Evolutionary conservation across 1,284 basidiomycete genomes (phyloP).

Genomic region (Papiliotrema laurentii): DNA sequence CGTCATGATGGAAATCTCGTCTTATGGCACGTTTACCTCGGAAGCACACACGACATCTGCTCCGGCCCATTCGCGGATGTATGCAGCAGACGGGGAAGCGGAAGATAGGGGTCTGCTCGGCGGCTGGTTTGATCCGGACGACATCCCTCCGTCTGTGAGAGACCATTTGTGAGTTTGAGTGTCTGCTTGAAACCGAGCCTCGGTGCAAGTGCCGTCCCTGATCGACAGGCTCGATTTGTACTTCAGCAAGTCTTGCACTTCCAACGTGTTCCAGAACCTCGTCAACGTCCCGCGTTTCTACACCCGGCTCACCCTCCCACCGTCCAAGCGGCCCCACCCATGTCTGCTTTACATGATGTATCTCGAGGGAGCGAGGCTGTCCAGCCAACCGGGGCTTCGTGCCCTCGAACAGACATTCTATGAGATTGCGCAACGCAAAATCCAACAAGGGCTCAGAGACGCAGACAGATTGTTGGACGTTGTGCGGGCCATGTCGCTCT

Average conservation of each 20-base stretch:
- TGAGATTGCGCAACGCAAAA: slow-evolving; percentile 29
- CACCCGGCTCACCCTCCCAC: slow-evolving; percentile 20
- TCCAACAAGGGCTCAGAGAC: slow-evolving; percentile 20
- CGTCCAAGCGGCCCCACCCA: slow-evolving; percentile 24
- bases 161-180: slow-evolving; percentile 31
- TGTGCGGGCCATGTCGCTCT: slow-evolving; percentile 24
- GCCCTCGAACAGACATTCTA: slow-evolving; percentile 29
- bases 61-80: no score
- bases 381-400: slow-evolving; percentile 23
- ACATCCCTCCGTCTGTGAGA: slow-evolving; percentile 27
- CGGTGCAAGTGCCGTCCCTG: slow-evolving; percentile 3
- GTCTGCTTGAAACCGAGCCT: no score
- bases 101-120: slow-evolving; percentile 16
- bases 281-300: slow-evolving; percentile 25
- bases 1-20: no score
- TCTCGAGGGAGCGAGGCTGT: slow-evolving; percentile 19
- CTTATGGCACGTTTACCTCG: no score
- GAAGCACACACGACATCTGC: no score
- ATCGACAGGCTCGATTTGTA: slow-evolving; percentile 24
- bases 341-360: slow-evolving; percentile 27
- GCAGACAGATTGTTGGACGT: slow-evolving; percentile 31
- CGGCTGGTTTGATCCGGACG: slow-evolving; percentile 36
- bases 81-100: no score
- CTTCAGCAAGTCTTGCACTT: slow-evolving; percentile 19
- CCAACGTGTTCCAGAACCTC: slow-evolving; percentile 7